Base-by-base conservation (phyloP, 495 filamentous ascomycete genomes). In the Penicillium mononematosum region DNA sequence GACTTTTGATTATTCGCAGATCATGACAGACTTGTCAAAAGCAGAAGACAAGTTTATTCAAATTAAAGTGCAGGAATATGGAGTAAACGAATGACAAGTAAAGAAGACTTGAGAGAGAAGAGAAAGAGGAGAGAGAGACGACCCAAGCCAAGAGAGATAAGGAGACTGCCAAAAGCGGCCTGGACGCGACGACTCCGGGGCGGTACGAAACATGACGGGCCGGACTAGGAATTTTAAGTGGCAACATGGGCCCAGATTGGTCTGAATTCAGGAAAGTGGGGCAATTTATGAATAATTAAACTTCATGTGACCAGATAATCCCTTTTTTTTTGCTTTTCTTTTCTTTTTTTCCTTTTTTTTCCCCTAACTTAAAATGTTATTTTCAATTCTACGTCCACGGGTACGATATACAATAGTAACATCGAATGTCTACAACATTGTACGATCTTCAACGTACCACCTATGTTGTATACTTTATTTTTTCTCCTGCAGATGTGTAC, bases 11-110 rank as follows among this genome's bases (percentile, higher is more conserved):
- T 67, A 67, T 55, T 56, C 46, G 53, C 59, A 55, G 59, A 70
- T 61, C 71, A 76, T 76, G 71, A 64, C 70, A 58, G 59, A 56
- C 49, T 46, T 50, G 41, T 39, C 22, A 59, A 49, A 53, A 61
- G 29, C 9, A 54, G 9, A 38, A 51, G 39, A 36, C 47, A 34
- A 49, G 10, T 42, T 27, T 29, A 16, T 29, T 20, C 36, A 9
- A 36, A 32, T 53, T 24, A 16, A 39, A n/a, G n/a, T 16, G 16
- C 8, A 31, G 32, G 36, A 29, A n/a, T 24, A 24, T 34, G 31
- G 32, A 17, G 49, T 42, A 47, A 66, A 64, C 56, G 61, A 63
- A 52, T 59, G 62, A 65, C 59, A 53, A 52, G 54, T 36, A 38
- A 50, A 31, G 43, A 31, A 24, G 36, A 19, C 49, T 55, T 58